Conservation (phyloP, 371 early-diverging fungal genomes). For the Fennellomyces sp. region DNA sequence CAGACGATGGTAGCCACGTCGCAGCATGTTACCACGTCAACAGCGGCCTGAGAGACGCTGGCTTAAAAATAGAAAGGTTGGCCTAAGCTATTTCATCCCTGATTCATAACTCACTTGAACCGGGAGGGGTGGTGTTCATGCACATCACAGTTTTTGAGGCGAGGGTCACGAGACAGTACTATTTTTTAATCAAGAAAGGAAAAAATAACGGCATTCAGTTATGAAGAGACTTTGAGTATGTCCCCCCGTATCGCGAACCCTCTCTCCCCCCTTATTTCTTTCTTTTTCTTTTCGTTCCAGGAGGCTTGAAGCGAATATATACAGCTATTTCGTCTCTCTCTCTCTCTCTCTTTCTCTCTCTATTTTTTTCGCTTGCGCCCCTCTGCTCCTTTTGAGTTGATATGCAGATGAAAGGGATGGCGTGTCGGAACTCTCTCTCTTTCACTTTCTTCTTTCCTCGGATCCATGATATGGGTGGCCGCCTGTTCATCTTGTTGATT, state of each 20-base stretch:
- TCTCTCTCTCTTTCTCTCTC: slow-evolving; percentile 11
- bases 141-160: too few relatives aligned
- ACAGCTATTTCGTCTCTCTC: neutral
- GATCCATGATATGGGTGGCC: neutral
- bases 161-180: neutral
- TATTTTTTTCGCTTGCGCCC: neutral
- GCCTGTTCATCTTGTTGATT: neutral
- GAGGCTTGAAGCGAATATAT: neutral
- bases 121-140: neutral
- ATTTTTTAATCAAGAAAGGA: neutral
- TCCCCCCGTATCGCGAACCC: neutral
- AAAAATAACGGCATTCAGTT: slow-evolving; percentile 5
- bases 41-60: too few relatives aligned
- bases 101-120: neutral
- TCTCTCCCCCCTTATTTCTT: neutral
- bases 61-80: neutral
- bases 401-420: slow-evolving; percentile 1
- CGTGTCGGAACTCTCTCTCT: slow-evolving; percentile 2
- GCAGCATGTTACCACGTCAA: too few relatives aligned
- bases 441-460: neutral
- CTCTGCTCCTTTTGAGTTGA: neutral
- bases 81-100: neutral
- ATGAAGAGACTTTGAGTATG: neutral
- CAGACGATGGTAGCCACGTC: too few relatives aligned
- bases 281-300: neutral